Conservation (phyloP, 768 basidiomycete species). For the Trametes gibbosa region DNA sequence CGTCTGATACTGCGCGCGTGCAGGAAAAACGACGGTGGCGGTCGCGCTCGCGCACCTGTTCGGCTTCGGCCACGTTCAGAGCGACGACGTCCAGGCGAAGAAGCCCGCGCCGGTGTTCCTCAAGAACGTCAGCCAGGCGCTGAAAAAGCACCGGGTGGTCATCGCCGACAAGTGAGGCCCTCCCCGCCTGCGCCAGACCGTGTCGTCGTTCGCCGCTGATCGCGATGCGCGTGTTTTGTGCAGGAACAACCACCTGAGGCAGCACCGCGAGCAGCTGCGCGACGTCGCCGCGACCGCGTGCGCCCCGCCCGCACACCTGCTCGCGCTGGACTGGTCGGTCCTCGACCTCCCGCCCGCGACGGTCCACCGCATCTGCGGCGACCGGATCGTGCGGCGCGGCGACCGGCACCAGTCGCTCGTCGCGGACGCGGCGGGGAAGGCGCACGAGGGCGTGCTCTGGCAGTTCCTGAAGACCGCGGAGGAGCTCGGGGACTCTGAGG, state of each 20-base stretch:
- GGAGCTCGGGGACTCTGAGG: constrained; percentile 58
- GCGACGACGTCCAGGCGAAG: constrained; percentile 82
- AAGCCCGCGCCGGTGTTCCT: constrained; percentile 69
- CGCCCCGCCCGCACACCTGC: constrained; percentile 60
- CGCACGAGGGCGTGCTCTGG: constrained; percentile 82
- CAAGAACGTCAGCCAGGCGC: constrained; percentile 62
- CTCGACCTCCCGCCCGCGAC: constrained; percentile 54
- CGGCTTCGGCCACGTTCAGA: constrained; percentile 88
- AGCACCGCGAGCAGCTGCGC: constrained; percentile 75
- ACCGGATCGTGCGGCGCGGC: constrained; percentile 74
- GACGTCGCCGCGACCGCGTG: constrained; percentile 42
- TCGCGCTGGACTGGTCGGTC: constrained; percentile 84
- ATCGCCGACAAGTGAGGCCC: constrained; percentile 84
- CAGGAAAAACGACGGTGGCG: constrained; percentile 86
- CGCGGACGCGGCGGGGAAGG: constrained; percentile 46
- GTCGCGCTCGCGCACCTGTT: constrained; percentile 80
- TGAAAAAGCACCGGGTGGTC: constrained; percentile 70
- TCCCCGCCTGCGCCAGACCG: neutral
- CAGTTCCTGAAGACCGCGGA: constrained; percentile 68
- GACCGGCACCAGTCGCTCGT: constrained; percentile 82
- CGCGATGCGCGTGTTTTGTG: neutral
- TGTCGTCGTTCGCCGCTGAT: neutral
- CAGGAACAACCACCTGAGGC: constrained; percentile 85
- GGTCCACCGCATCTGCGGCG: constrained; percentile 72
- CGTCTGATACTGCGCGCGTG: neutral